Evolutionary conservation across 306 rosid genomes (phyloP), one percentile per base, ranked within the genome.

Genomic region (Senna siamea): DNA sequence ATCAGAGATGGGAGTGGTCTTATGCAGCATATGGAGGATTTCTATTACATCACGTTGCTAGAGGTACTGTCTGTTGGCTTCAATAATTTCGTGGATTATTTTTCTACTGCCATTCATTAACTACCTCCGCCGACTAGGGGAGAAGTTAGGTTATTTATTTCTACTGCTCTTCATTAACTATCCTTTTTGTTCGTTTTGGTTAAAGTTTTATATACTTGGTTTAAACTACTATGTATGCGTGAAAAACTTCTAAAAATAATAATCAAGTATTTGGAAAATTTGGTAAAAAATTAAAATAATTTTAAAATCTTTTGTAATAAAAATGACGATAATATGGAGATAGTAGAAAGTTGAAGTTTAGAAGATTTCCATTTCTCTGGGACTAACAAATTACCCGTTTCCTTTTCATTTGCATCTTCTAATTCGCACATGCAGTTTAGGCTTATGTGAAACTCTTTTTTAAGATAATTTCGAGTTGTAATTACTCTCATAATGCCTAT

Each of bases 21-120:
- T 43, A 93, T 89, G 97, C 98, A 93, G 84, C 98, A 93, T 67
- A 93, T 93, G 98, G 98, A 93, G 80, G 98, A 93, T 87, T 91
- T 93, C 81, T 93, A 93, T 84, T 91, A 93, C 80, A 85, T 91
- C 73, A 79, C 98, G 2, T 73, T 93, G 62, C 87, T 93, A 48
- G 98, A 93, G 96, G 98, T 93, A 81, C 53, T 19, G 43, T 43
- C 48, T 56, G 44, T 47, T 59, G 35, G 23, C 62, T 43, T 50
- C 30, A 58, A 46, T 14, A 59, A 60, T 68, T 70, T 7, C 28
- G 32, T 50, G 52, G n/a, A 58, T 51, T 38, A 23, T 38, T 69
- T 74, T 10, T 55, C 69, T 71, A 37, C 12, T 46, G 65, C 6
- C 11, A 8, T 52, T 71, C 54, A 0, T 30, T 32, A 41, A 15